Conservation (phyloP, 2,329 filamentous ascomycete genomes). For the Periconia sp. region DNA sequence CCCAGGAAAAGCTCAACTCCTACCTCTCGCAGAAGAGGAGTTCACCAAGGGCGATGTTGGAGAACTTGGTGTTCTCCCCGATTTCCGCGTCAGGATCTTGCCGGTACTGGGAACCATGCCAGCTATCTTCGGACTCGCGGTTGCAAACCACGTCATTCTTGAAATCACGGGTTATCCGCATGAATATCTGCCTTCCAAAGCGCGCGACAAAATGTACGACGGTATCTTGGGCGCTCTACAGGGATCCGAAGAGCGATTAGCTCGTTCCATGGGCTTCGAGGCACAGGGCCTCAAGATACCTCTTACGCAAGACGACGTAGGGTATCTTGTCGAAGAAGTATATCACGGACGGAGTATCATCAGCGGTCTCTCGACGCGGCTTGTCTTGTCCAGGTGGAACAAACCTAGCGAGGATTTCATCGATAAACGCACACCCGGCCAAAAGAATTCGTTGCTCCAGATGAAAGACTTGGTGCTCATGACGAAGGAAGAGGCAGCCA, state of each 20-base stretch:
- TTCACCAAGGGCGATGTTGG: constrained; percentile 82
- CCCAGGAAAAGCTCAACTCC: constrained; percentile 84
- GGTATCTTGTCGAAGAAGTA: constrained; percentile 87
- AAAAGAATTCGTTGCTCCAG: constrained; percentile 72
- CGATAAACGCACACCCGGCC: constrained; percentile 68
- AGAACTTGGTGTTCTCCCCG: constrained; percentile 83
- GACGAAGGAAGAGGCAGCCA: constrained; percentile 85
- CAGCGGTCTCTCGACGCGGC: constrained; percentile 76
- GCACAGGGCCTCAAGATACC: constrained; percentile 76
- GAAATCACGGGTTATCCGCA: constrained; percentile 79
- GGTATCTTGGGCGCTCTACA: constrained; percentile 76
- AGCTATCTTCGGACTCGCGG: constrained; percentile 87
- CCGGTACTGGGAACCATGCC: constrained; percentile 97
- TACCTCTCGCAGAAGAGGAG: constrained; percentile 86
- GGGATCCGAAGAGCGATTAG: constrained; percentile 75
- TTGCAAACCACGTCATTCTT: constrained; percentile 91
- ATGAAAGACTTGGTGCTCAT: constrained; percentile 79
- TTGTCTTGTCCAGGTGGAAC: constrained; percentile 80
- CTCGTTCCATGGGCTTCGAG: constrained; percentile 55
- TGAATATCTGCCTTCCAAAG: constrained; percentile 79
- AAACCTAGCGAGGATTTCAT: constrained; percentile 65
- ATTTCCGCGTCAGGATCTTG: constrained; percentile 92
- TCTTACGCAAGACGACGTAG: constrained; percentile 76
- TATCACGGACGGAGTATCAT: constrained; percentile 81
- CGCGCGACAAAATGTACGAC: constrained; percentile 89